Percentiles rank a stretch among this genome's conserved stretches.
Evolutionary conservation across 768 basidiomycete genomes (phyloP).

Genomic region (Megacollybia marginata): DNA sequence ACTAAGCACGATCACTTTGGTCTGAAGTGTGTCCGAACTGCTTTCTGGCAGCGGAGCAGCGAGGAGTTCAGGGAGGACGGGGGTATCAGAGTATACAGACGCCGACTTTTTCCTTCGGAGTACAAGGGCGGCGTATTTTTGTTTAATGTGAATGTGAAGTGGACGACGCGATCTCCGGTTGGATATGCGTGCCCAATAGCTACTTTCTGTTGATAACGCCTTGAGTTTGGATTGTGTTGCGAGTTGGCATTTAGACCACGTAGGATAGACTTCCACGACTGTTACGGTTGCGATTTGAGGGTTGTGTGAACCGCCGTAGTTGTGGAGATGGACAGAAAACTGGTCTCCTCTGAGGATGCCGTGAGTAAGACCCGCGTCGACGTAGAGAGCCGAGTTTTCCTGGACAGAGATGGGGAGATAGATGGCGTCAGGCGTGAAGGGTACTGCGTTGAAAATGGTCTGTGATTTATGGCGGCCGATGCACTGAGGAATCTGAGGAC

Average conservation of each 20-base stretch:
- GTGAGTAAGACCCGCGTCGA: constrained; percentile 54
- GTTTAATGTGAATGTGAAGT: too few relatives aligned
- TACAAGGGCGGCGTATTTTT: too few relatives aligned
- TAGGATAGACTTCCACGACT: constrained; percentile 46
- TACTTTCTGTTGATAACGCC: constrained; percentile 21
- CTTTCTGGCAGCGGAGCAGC: too few relatives aligned
- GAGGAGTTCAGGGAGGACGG: too few relatives aligned
- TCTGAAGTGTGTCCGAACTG: too few relatives aligned
- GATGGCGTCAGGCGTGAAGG: constrained; percentile 43
- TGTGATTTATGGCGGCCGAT: constrained; percentile 41
- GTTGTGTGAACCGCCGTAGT: constrained; percentile 51
- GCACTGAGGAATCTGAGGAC: constrained; percentile 42
- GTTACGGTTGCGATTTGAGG: constrained; percentile 42
- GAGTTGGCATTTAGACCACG: constrained; percentile 32
- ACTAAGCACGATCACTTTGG: too few relatives aligned
- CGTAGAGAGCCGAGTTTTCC: constrained; percentile 30
- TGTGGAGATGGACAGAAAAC: constrained; percentile 55
- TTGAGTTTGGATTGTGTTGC: constrained; percentile 35
- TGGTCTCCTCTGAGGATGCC: constrained; percentile 60
- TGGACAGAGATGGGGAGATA: constrained; percentile 39
- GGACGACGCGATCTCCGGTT: too few relatives aligned
- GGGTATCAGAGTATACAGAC: too few relatives aligned
- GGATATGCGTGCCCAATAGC: constrained; percentile 41
- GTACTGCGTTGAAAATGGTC: constrained; percentile 46
- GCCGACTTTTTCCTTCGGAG: too few relatives aligned